These are phyloP conservation scores for Allium cepa DNA, from an alignment of 106 monocot genomes.

Conservation along the genomic window DNA sequence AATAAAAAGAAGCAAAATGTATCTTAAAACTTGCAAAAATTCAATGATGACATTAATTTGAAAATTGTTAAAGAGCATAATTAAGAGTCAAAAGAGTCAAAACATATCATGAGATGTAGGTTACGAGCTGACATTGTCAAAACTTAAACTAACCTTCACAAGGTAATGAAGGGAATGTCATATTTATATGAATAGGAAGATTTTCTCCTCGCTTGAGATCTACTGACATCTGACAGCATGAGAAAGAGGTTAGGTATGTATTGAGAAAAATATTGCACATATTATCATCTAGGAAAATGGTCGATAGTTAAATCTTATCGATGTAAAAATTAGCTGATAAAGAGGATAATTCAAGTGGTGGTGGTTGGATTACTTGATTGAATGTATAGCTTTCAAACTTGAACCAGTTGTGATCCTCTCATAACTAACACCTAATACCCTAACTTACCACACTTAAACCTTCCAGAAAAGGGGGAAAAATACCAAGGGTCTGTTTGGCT, in stretches of 20 bases:
- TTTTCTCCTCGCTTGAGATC: slow-evolving; percentile 96
- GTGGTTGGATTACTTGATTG: no score
- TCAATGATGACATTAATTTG: background rate
- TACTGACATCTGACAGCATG: slow-evolving; percentile 57
- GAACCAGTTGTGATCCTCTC: no score
- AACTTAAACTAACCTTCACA: slow-evolving; percentile 68
- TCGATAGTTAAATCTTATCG: no score
- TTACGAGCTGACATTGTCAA: background rate
- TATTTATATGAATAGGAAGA: slow-evolving; percentile 94
- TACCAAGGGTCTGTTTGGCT: no score
- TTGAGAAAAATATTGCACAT: background rate
- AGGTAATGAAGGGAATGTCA: slow-evolving; percentile 92
- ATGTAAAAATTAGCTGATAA: no score
- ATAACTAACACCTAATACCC: no score
- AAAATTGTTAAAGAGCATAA: background rate
- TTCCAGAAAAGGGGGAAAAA: no score
- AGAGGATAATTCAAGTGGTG: no score
- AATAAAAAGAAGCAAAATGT: background rate
- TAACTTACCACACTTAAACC: no score
- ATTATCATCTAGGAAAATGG: no score
- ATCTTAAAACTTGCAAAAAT: background rate
- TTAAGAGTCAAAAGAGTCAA: background rate
- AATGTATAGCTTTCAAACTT: no score
- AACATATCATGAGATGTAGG: background rate
- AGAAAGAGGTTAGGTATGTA: background rate